Evolutionary conservation across 495 filamentous ascomycete species (phyloP), one percentile per base, ranked within the genome.

Genomic region (Geopyxis carbonaria): DNA sequence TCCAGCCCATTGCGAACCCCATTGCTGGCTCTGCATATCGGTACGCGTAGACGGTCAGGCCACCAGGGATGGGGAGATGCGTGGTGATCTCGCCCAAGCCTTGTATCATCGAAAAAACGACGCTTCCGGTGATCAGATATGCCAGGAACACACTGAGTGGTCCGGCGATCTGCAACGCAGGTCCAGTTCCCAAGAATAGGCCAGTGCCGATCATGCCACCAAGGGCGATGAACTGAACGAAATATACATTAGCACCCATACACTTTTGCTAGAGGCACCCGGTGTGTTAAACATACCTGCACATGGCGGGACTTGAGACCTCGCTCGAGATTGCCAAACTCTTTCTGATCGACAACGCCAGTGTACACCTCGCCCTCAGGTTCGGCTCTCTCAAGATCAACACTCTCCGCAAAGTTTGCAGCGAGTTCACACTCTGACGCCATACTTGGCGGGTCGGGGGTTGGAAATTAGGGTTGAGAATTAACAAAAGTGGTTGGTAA

Each of bases 21-120:
- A 87, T 62, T 50, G 76, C 76, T 4, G 76, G 76, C 43, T 83
- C 77, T 45, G 80, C 72, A 50, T 81, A 75, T 25, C 78, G 74
- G 28, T 78, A 62, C 25, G 78, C 78, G 42, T 82, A 83, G 16
- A 76, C 61, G 2, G 65, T 63, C 49, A 71, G 67, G 31, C 58
- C 59, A 45, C 67, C 66, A 38, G 62, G 63, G 53, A 64, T 57
- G 6, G 76, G 70, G 35, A 80, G 64, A 67, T 69, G 78, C 40
- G 75, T 68, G 42, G 72, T 69, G 51, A 68, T 68, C 51, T 80
- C 76, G 31, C 74, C 74, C 19, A 70, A 51, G 3, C 65, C 38
- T 60, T 65, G 65, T 42, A 65, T 61, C 20, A 63, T 61, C 53
- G 66, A 38, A 44, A 65, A 52, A 40, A 63, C 53, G 38, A 66